These are phyloP conservation scores for Mucor sp. DNA, from an alignment of 371 early-diverging fungal genomes.

Conservation along the genomic window DNA sequence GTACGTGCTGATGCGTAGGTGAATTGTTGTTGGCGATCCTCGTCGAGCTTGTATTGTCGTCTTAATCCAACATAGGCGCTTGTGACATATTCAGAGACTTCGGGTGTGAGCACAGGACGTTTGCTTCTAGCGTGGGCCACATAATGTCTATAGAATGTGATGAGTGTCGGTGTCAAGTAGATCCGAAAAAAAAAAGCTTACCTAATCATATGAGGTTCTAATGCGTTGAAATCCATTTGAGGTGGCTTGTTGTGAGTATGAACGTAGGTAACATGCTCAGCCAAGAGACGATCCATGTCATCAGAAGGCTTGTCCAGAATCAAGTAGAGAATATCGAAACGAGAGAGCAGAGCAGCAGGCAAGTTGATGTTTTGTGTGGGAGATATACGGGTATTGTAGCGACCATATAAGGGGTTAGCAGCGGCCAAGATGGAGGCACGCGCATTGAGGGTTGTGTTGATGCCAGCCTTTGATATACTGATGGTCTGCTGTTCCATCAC, in stretches of 20 bases:
- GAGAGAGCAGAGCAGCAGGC: conserved; percentile 93
- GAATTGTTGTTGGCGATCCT: conserved; percentile 60
- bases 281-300: conserved; percentile 77
- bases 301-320: conserved; percentile 82
- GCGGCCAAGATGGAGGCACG: conserved; percentile 91
- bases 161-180: neutral
- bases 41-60: conserved; percentile 70
- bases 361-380: conserved; percentile 95
- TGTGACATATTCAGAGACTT: conserved; percentile 87
- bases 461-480: conserved; percentile 92
- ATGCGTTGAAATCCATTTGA: conserved; percentile 59
- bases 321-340: conserved; percentile 97
- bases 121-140: conserved; percentile 81
- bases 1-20: conserved; percentile 80
- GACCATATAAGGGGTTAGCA: conserved; percentile 87
- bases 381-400: conserved; percentile 81
- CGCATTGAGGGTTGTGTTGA: conserved; percentile 92
- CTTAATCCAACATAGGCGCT: conserved; percentile 86
- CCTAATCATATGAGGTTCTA: conserved; percentile 74
- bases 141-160: conserved; percentile 64
- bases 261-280: conserved; percentile 92
- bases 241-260: conserved; percentile 85
- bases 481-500: conserved; percentile 98
- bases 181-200: conserved; percentile 18
- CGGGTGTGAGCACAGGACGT: conserved; percentile 72